Conservation (phyloP, 176 grass and related monocot species). For the Oryza coarctata region DNA sequence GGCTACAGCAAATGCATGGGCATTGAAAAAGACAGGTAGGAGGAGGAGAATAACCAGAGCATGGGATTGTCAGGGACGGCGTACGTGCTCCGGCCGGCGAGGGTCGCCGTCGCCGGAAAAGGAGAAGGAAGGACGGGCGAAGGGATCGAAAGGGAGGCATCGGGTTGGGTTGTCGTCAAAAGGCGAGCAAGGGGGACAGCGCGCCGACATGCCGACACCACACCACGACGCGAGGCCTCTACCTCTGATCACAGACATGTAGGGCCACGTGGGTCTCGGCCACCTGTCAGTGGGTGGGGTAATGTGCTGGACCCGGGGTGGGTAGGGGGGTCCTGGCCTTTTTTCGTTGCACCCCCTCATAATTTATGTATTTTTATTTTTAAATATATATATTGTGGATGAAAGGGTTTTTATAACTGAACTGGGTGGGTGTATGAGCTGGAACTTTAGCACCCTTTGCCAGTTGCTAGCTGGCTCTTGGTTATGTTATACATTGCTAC, state of each 20-base stretch:
- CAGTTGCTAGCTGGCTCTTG: too few relatives aligned
- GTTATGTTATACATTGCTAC: too few relatives aligned
- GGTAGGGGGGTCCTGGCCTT: too few relatives aligned
- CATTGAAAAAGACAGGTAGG: neutral
- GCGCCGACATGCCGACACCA: constrained; percentile 49
- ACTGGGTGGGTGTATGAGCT: too few relatives aligned
- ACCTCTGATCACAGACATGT: neutral
- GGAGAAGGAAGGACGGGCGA: neutral
- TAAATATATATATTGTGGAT: neutral
- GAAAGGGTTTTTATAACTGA: too few relatives aligned
- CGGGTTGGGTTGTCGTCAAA: constrained; percentile 43
- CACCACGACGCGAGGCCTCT: neutral
- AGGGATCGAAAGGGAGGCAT: constrained; percentile 3
- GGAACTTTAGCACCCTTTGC: too few relatives aligned
- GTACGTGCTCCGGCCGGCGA: neutral
- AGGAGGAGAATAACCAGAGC: neutral
- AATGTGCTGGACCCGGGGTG: neutral
- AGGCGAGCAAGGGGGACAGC: constrained; percentile 41
- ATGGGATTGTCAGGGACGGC: neutral
- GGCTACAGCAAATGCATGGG: neutral
- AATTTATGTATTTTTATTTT: neutral
- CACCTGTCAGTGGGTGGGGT: constrained; percentile 15
- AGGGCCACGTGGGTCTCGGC: constrained; percentile 13
- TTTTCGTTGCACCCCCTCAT: neutral
- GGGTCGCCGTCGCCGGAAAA: neutral